These are phyloP conservation scores for Dothiorella sarmentorum DNA, from an alignment of 2,329 filamentous ascomycete genomes.

Conservation along the genomic window DNA sequence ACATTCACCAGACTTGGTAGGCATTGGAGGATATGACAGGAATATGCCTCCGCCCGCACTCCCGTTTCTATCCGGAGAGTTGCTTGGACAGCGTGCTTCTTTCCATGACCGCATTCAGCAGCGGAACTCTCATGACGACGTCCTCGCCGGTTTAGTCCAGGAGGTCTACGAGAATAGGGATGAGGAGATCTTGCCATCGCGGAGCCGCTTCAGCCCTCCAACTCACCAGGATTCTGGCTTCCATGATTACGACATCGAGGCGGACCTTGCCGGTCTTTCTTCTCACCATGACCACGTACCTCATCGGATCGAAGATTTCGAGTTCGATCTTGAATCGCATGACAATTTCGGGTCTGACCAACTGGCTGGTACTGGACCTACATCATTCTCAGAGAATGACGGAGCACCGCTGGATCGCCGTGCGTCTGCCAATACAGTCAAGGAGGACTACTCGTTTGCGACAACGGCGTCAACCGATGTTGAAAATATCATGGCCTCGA, in stretches of 20 bases:
- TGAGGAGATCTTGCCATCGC: not conserved
- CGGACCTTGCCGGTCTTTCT: not conserved
- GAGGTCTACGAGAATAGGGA: conserved; percentile 22
- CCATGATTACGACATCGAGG: conserved; percentile 25
- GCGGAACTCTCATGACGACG: conserved; percentile 25
- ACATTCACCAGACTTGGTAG: not conserved
- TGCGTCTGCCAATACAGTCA: not conserved
- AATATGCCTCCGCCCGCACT: not conserved
- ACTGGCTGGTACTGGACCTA: not conserved
- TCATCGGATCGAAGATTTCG: not conserved
- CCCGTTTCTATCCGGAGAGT: not conserved
- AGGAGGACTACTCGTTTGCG: not conserved
- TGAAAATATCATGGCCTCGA: not conserved
- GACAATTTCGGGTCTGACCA: not conserved
- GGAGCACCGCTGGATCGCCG: not conserved
- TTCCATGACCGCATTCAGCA: conserved; percentile 33
- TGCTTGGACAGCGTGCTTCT: conserved; percentile 25
- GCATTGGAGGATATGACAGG: not conserved
- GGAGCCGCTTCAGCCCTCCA: conserved; percentile 25
- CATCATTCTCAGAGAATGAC: not conserved
- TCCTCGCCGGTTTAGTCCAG: conserved; percentile 19
- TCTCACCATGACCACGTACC: not conserved
- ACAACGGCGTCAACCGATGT: not conserved
- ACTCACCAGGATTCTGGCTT: conserved; percentile 38
- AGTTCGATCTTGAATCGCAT: not conserved